Evolutionary conservation across 345 rosid species (phyloP).

Genomic region (Orychophragmus violaceus): DNA sequence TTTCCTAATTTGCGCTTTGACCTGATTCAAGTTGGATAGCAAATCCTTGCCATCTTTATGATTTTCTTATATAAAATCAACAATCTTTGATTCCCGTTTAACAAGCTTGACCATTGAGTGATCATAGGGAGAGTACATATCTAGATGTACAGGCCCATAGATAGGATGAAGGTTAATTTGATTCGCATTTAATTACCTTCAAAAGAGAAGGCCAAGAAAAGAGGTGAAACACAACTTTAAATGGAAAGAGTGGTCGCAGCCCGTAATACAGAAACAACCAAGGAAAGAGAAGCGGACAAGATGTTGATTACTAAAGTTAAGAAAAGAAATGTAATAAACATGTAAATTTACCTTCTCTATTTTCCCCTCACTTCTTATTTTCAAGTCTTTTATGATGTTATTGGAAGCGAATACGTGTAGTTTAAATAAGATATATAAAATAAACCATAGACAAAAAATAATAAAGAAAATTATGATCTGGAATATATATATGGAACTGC

Average conservation of each 20-base stretch:
- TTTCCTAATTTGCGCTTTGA: constrained; percentile 58
- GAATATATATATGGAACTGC: background rate
- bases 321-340: background rate
- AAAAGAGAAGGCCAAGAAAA: no score
- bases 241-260: no score
- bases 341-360: constrained; percentile 10
- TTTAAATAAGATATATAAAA: background rate
- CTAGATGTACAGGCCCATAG: no score
- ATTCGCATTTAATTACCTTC: no score
- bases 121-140: no score
- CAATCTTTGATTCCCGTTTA: background rate
- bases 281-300: no score
- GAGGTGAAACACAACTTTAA: no score
- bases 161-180: no score
- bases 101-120: no score
- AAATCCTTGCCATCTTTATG: constrained; percentile 47
- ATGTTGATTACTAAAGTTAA: no score
- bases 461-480: background rate
- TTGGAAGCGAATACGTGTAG: background rate
- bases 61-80: constrained; percentile 32
- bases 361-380: background rate
- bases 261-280: no score
- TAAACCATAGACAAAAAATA: background rate
- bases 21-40: constrained; percentile 46
- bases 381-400: background rate